Evolutionary conservation across 192 early-diverging fungal genomes (phyloP), one percentile per base, ranked within the genome.

Genomic region (Dimargaris cristalligena): DNA sequence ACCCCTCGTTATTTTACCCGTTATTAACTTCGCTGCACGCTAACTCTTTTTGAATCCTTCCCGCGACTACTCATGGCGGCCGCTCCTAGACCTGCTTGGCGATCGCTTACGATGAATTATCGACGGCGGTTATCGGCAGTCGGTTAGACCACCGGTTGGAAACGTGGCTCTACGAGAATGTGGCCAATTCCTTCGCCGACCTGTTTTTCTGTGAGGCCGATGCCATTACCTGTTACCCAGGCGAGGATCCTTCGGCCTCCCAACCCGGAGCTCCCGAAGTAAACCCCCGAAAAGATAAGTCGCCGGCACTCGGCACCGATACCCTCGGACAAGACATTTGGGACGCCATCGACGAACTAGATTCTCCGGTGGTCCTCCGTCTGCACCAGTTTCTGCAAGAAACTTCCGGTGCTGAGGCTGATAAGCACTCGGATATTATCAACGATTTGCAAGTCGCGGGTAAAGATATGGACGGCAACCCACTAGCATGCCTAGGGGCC

Each of bases 71-170:
- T n/a, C n/a, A n/a, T n/a, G n/a, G n/a, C n/a, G n/a, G n/a, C n/a
- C n/a, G n/a, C n/a, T n/a, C n/a, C n/a, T n/a, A n/a, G 85, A 59
- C 71, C n/a, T 88, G 82, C 47, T 31, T 83, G 9, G 70, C 84
- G 8, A 69, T 88, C 59, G 76, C 82, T 0, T 83, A 79, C 60
- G 86, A 88, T 58, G 86, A 88, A 54, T 68, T 88, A 3, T 75
- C 86, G 14, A 72, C 74, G n/a, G 69, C 82, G 29, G 67, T 88
- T n/a, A 63, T 73, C 23, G 69, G 70, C 9, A 64, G 70, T 13
- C 59, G 68, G 28, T 51, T 86, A 16, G 79, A 86, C 29, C 38
- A 34, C 3, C 75, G 74, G 33, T 67, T 88, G 30, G 69, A 75
- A n/a, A 57, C 65, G 1, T 88, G 86, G 86, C 74, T 86, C 34